phyloP scores from a whole-genome alignment of 176 grass and related monocot genomes.

The Raddia guianensis region DNA sequence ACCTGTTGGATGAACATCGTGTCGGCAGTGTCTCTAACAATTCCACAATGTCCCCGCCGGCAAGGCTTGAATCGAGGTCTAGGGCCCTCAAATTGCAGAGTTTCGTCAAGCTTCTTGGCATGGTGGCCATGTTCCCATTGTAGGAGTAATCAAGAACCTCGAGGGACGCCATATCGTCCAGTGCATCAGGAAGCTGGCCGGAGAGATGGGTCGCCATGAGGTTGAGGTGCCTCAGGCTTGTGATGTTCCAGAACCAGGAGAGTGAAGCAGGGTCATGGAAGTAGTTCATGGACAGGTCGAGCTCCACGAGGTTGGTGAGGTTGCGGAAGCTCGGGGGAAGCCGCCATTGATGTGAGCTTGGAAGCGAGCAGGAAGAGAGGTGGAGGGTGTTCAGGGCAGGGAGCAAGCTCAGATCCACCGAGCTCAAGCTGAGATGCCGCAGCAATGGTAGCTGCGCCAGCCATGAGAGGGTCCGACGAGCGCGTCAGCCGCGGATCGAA shows the following conservation, averaged over 20 bases:
- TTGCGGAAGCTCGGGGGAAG: background rate
- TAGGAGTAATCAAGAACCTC: background rate
- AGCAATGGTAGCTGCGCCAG: background rate
- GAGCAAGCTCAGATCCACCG: background rate
- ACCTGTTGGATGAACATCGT: background rate
- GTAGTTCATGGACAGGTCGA: slow-evolving; percentile 20
- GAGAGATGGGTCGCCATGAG: background rate
- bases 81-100: slow-evolving; percentile 29
- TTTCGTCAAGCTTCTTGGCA: slow-evolving; percentile 10
- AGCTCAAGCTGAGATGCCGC: slow-evolving; percentile 5
- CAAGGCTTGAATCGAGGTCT: background rate
- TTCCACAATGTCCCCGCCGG: slow-evolving; percentile 16
- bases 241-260: slow-evolving; percentile 43
- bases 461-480: slow-evolving; percentile 6
- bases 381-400: background rate
- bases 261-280: background rate
- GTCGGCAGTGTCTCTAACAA: background rate
- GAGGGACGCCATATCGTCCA: slow-evolving; percentile 2
- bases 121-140: background rate
- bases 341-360: background rate
- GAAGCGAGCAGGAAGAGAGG: slow-evolving; percentile 22
- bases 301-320: slow-evolving; percentile 13
- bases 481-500: background rate
- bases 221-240: background rate
- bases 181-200: slow-evolving; percentile 12